A percentile compares a stretch with the other conserved stretches of the same genome.
These are phyloP conservation scores for Pyrenula massariospora DNA, from an alignment of 495 filamentous ascomycete genomes.

Conservation along the genomic window DNA sequence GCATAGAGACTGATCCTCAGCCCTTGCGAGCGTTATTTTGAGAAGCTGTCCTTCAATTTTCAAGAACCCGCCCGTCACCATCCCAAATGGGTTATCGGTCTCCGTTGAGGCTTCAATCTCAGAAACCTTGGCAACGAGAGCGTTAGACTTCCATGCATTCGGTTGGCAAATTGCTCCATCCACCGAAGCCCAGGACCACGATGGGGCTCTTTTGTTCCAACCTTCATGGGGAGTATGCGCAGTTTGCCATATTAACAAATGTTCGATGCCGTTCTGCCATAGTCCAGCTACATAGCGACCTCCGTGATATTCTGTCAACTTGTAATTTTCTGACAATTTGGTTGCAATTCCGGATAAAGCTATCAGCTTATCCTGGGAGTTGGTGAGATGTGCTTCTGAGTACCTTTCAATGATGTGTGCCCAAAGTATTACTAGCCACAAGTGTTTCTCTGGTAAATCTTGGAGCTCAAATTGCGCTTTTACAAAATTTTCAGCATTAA, in stretches of 20 bases:
- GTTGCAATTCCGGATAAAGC: constrained; percentile 15
- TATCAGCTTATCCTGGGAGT: constrained; percentile 10
- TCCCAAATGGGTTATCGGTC: background rate
- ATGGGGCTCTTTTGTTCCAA: constrained; percentile 5
- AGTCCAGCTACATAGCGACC: constrained; percentile 4
- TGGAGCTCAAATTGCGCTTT: background rate
- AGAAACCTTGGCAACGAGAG: background rate
- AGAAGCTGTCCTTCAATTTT: background rate
- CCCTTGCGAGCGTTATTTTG: background rate
- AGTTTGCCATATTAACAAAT: background rate
- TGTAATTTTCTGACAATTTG: constrained; percentile 1
- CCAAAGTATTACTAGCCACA: constrained; percentile 4
- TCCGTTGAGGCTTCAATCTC: background rate
- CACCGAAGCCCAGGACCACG: constrained; percentile 13
- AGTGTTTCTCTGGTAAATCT: background rate
- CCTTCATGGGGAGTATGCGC: background rate
- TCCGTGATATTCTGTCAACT: background rate
- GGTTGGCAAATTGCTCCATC: constrained; percentile 1
- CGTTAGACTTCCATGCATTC: background rate
- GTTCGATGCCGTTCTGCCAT: background rate
- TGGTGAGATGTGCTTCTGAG: constrained; percentile 6
- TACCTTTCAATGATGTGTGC: constrained; percentile 9
- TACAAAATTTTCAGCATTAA: background rate
- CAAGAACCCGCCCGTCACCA: background rate
- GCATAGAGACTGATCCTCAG: background rate